Base-by-base conservation (phyloP, 2,329 filamentous ascomycete species). In the Chaetomium olivaceum region DNA sequence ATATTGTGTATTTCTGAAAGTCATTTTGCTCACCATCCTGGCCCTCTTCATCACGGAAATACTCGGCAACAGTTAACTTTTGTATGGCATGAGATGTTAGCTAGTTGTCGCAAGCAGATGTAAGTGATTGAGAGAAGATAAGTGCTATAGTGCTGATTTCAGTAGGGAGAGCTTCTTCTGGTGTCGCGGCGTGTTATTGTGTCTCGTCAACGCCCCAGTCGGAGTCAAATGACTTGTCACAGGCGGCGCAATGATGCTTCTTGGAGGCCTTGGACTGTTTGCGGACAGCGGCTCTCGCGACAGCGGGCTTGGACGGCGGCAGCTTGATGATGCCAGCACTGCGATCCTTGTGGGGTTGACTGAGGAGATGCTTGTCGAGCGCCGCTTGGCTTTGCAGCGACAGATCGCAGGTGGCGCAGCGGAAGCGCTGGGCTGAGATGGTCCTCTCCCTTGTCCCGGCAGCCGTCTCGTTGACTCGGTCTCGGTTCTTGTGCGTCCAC, bases 11-110 rank as follows among this genome's bases (percentile, higher is more conserved):
- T 58, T 27, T 23, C 27, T 29, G 25, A 58, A 64, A 72, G 16
- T 21, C 2, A 43, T 19, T 39, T 29, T 16, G 76, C 87, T 77
- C 79, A 91, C 88, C 90, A 84, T 97, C 93, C 86, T 97, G 93
- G 75, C 93, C 93, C 73, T 89, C 85, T 61, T 81, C 77, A 68
- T 88, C 85, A 72, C 87, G 83, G 85, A 98, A 97, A 76, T 96
- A 91, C 76, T 97, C 92, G 54, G 90, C 90, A 8, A 93, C 80
- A 1, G 89, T 91, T 11, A 55, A 43, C 36, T 39, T 16, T 1
- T 39, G 36, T 39, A 4, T 39, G 12, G 14, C 8, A 39, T 39
- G 36, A 39, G 36, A 39, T 39, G 36, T 39, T 39, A 39, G 36
- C 36, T 39, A 39, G 36, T 39, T 39, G 36, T 39, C 16, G 36